Evolutionary conservation across 208 protist genomes (phyloP), one percentile per base, ranked within the genome.

Genomic region (Crithidia mellificae): DNA sequence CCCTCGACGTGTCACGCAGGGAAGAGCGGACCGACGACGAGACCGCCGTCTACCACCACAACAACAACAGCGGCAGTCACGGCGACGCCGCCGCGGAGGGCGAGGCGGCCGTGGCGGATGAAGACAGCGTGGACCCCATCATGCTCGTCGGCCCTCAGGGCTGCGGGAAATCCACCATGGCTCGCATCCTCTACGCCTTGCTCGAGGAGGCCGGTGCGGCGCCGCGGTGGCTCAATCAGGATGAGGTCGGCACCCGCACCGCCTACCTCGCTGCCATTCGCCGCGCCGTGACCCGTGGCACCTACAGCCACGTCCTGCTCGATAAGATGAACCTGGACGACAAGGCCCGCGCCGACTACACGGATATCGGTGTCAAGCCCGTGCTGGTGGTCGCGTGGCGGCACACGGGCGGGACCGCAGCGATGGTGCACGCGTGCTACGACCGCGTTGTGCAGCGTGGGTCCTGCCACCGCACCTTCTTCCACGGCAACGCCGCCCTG

Each of bases 271-370:
- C 70, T 0, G 72, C 87, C 2, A 80, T 93, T 24, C 69, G 63
- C 1, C 76, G 68, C 3, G 77, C 77, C 22, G 63, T 85, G 12
- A 41, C 61, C 15, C 51, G 55, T 9, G 73, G 79, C 56, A n/a
- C 39, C 34, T 84, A 81, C 52, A 85, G 85, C 22, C 87, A 95
- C 64, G 30, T 95, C 29, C 77, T 95, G 20, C 66, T 95, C 14
- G 90, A 95, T 58, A 91, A 92, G 72, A 92, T 92, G 87, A 88
- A 95, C 68, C 68, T 95, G 4, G 79, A 84, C 54, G 75, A 83
- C 41, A 72, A 49, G 47, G 55, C 79, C 0, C 82, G 90, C 4
- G 44, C 67, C 12, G 87, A 92, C 63, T 77, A 75, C 54, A 46
- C 25, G 29, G 20, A 68, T 4, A 63, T 82, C 22, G 53, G 68